Base-by-base conservation (phyloP, 176 grass and related monocot species). In the Dendrocalamus sinicus region DNA sequence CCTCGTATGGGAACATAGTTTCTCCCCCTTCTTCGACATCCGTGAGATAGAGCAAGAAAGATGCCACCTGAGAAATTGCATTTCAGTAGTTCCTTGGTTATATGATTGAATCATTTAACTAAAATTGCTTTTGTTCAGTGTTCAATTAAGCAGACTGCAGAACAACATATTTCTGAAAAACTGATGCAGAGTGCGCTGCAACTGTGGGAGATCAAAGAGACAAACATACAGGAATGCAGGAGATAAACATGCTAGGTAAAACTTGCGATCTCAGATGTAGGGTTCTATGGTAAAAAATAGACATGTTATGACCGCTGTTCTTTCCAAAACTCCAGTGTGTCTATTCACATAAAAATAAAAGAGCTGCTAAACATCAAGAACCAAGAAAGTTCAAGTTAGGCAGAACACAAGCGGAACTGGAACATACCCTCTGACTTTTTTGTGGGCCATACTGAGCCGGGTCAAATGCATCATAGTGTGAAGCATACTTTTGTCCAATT, bases 1-100 rank as follows among this genome's bases (percentile, higher is more conserved):
- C 96, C 96, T 99, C 96, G 53, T 89, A 99, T 73, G 96, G 96
- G 85, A 96, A 99, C 96, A 99, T 99, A 20, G 96, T 99, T 96
- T 99, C 96, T 78, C 96, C 96, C 43, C 96, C 93, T 99, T 92
- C 96, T 76, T 99, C 96, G 1, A 99, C 96, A 70, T 99, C 88
- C 45, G 90, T 90, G 32, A 99, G 87, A 90, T 99, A 99, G 43
- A 99, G 92, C 77, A 99, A 91, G 84, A 96, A 99, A 79, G 96
- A 94, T n/a, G 96, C 93, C 19, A 94, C 92, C 96, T 99, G 78
- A 48, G 26, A 82, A 81, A 54, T 55, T 73, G 41, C 71, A 86
- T 76, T 86, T 82, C 54, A 86, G 50, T 71, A 77, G 59, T 71
- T 84, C 35, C 39, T 70, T 85, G 63, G 60, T 22, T 24, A 82